Conservation (phyloP, 768 basidiomycete genomes). For the Rhodotorula kratochvilovae region DNA sequence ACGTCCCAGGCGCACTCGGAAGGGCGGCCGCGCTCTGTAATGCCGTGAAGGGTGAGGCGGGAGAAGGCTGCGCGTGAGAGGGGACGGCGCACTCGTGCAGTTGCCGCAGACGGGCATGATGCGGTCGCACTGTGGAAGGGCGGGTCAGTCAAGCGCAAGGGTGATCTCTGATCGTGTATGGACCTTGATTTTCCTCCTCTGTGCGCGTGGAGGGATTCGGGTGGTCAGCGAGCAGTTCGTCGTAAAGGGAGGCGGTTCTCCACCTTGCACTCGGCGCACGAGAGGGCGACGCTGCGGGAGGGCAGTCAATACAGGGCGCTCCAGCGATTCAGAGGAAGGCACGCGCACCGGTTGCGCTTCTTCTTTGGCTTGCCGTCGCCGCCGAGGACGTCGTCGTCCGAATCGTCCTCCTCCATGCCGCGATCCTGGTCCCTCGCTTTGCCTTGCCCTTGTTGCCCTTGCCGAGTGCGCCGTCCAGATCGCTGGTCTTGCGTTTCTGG, state of each 20-base stretch:
- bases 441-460: conserved; percentile 10
- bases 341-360: conserved; percentile 21
- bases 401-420: background rate
- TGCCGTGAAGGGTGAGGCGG: too few species aligned
- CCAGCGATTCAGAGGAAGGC: background rate
- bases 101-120: conserved; percentile 35
- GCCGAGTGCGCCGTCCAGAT: background rate
- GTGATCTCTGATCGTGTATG: background rate
- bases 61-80: too few species aligned
- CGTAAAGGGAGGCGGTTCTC: background rate
- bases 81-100: conserved; percentile 10
- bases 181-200: conserved; percentile 33
- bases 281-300: conserved; percentile 25
- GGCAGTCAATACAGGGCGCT: background rate
- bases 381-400: background rate
- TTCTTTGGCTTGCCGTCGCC: background rate
- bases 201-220: background rate
- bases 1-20: conserved; percentile 36
- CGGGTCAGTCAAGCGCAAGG: too few species aligned
- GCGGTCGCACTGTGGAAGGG: conserved; percentile 19
- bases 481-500: background rate
- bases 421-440: background rate
- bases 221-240: background rate
- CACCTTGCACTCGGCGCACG: conserved; percentile 35
- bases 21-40: conserved; percentile 15